Conservation (phyloP, 2,329 filamentous ascomycete genomes). For the Trichoderma atrobrunneum region DNA sequence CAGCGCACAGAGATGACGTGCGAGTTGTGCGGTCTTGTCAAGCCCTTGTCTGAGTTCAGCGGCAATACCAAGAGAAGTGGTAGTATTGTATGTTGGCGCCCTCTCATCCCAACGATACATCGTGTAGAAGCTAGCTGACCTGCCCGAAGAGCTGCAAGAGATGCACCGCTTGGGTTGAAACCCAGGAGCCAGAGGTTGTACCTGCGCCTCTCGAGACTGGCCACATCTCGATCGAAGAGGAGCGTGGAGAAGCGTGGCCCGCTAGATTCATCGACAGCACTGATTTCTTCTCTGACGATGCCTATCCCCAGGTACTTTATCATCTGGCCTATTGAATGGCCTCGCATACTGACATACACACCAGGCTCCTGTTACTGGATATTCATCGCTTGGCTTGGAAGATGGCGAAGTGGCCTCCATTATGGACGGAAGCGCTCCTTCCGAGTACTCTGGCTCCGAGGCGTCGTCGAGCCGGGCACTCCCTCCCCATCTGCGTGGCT, state of each 20-base stretch:
- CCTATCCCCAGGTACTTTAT: conserved; percentile 22
- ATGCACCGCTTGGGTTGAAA: conserved; percentile 38
- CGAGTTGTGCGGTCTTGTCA: conserved; percentile 31
- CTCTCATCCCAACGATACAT: background rate
- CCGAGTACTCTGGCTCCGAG: background rate
- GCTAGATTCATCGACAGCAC: conserved; percentile 19
- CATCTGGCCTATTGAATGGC: too few relatives aligned
- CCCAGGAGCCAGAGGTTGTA: conserved; percentile 34
- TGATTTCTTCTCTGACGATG: conserved; percentile 29
- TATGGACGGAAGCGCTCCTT: background rate
- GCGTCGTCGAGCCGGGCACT: background rate
- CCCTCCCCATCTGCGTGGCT: conserved; percentile 3
- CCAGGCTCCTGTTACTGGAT: conserved; percentile 30
- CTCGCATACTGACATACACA: conserved; percentile 12
- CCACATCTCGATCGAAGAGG: conserved; percentile 34
- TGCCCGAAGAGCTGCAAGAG: conserved; percentile 32
- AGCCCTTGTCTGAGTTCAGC: conserved; percentile 31
- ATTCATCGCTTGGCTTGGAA: conserved; percentile 26
- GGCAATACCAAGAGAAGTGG: conserved; percentile 30
- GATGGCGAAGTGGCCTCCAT: conserved; percentile 1
- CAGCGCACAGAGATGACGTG: conserved; percentile 31
- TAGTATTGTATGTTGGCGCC: conserved; percentile 29
- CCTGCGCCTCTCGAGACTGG: conserved; percentile 33
- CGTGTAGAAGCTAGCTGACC: conserved; percentile 12
- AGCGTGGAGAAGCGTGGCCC: conserved; percentile 18